A percentile compares a stretch with the other conserved stretches of the same genome.
These are phyloP conservation scores for Plenodomus tracheiphilus DNA, from an alignment of 2,329 filamentous ascomycete genomes.

Conservation along the genomic window DNA sequence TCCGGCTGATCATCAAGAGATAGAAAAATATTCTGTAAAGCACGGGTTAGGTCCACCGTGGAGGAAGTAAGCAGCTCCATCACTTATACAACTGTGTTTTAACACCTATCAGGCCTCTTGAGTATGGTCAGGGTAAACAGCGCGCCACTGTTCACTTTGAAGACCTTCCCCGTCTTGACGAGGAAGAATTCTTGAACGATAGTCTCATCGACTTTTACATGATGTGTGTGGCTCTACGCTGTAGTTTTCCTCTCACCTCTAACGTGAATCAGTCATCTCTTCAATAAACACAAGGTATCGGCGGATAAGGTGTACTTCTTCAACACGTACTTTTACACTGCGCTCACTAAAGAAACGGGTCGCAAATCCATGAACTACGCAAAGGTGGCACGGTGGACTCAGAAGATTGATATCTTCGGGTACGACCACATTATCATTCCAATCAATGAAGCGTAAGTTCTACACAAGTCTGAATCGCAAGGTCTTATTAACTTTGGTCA, in stretches of 20 bases:
- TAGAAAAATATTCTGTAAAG: constrained; percentile 23
- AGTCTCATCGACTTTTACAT: constrained; percentile 89
- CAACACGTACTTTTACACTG: constrained; percentile 89
- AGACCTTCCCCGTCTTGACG: constrained; percentile 78
- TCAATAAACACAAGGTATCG: constrained; percentile 46
- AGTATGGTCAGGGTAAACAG: constrained; percentile 64
- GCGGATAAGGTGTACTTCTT: constrained; percentile 78
- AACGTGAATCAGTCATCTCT: constrained; percentile 25
- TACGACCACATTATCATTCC: constrained; percentile 91
- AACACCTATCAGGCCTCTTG: constrained; percentile 54
- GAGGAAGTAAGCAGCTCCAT: constrained; percentile 19
- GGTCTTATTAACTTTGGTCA: constrained; percentile 7
- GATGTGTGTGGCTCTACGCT: constrained; percentile 42
- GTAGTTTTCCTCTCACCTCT: background rate
- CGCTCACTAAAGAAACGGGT: constrained; percentile 63
- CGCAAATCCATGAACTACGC: constrained; percentile 73
- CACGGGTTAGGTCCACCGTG: constrained; percentile 34
- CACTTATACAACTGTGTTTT: constrained; percentile 1
- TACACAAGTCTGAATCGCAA: background rate
- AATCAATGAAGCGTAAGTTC: constrained; percentile 70
- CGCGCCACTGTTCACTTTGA: constrained; percentile 68
- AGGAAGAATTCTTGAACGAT: constrained; percentile 88
- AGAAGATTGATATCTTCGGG: constrained; percentile 78
- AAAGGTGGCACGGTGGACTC: constrained; percentile 84
- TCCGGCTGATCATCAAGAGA: background rate